These are phyloP conservation scores for Pholiota conissans DNA, from an alignment of 768 basidiomycete species.

Conservation along the genomic window DNA sequence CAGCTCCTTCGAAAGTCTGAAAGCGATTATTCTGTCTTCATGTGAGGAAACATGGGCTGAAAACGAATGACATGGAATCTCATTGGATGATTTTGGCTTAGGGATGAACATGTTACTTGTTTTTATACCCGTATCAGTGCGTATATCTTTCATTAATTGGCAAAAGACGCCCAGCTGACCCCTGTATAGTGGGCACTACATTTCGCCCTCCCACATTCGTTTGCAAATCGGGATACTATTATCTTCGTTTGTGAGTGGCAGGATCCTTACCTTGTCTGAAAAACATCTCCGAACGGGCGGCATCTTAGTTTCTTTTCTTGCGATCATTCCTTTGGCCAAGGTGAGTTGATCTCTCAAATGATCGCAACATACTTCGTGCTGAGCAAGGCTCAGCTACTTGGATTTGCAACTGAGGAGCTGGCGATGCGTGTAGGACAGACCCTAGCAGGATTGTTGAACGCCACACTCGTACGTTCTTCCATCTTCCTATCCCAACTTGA, in stretches of 20 bases:
- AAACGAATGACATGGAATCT: background rate
- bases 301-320: conserved; percentile 65
- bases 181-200: conserved; percentile 66
- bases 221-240: conserved; percentile 49
- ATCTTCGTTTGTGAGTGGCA: conserved; percentile 68
- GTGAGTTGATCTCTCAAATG: conserved; percentile 29
- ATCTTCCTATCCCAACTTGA: background rate
- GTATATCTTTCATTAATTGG: conserved; percentile 15
- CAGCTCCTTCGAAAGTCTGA: conserved; percentile 43
- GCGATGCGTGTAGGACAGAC: conserved; percentile 83
- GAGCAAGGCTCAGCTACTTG: conserved; percentile 52
- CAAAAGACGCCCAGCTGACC: background rate
- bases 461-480: conserved; percentile 61
- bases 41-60: conserved; percentile 39
- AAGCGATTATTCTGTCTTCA: conserved; percentile 53
- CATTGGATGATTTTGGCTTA: conserved; percentile 22
- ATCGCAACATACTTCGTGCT: background rate
- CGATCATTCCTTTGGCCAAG: conserved; percentile 86
- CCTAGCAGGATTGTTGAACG: conserved; percentile 81
- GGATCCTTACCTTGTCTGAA: background rate
- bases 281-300: background rate
- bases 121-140: conserved; percentile 71
- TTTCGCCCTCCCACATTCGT: conserved; percentile 46
- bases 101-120: conserved; percentile 72
- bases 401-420: conserved; percentile 85